These are phyloP conservation scores for Rhizoclosmatium globosum DNA, from an alignment of 192 early-diverging fungal genomes.

Conservation along the genomic window DNA sequence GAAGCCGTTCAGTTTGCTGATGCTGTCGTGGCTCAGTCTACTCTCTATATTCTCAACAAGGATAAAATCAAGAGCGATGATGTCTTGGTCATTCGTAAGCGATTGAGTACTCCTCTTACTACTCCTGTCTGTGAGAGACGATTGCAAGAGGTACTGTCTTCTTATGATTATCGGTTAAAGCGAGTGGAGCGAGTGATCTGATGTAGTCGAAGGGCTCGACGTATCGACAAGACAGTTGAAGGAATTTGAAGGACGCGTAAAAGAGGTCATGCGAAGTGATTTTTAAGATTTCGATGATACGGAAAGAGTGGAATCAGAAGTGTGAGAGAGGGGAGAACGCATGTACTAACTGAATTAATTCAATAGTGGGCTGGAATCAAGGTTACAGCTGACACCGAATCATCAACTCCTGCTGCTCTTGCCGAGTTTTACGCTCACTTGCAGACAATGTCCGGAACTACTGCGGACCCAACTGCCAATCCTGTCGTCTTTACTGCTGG, in stretches of 20 bases:
- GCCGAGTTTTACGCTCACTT: not conserved
- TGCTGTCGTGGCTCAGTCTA: not conserved
- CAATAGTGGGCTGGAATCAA: not conserved
- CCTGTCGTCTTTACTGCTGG: constrained; percentile 3
- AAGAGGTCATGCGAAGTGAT: too few relatives aligned
- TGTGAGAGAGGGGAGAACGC: too few relatives aligned
- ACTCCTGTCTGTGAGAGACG: not conserved
- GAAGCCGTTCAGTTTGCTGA: not conserved
- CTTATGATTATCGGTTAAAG: too few relatives aligned
- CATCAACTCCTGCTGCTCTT: not conserved
- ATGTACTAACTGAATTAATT: too few relatives aligned
- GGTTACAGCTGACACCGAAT: not conserved
- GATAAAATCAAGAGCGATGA: not conserved
- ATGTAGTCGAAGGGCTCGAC: too few relatives aligned
- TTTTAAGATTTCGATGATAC: too few relatives aligned
- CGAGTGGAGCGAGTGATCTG: too few relatives aligned
- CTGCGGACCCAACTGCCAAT: not conserved
- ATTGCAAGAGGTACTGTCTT: not conserved
- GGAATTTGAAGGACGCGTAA: too few relatives aligned
- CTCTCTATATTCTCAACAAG: not conserved
- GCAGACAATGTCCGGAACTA: constrained; percentile 11
- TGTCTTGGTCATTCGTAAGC: constrained; percentile 4
- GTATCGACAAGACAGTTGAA: too few relatives aligned
- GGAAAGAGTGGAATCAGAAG: too few relatives aligned
- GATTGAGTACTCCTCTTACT: constrained; percentile 3